Evolutionary conservation across 2,329 filamentous ascomycete species (phyloP).

Genomic region (Claviceps maximensis): DNA sequence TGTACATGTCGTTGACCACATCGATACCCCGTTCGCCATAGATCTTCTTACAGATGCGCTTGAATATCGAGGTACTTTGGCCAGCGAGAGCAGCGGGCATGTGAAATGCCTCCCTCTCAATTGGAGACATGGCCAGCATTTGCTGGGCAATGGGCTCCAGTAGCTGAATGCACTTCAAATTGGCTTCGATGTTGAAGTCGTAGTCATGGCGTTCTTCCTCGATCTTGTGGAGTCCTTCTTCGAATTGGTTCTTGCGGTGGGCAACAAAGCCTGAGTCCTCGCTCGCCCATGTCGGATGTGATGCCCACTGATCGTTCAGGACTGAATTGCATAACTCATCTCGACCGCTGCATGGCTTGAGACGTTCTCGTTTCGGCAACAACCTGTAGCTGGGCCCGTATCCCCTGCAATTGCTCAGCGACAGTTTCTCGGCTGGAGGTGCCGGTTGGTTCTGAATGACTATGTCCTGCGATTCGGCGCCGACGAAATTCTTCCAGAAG

Average conservation of each 20-base stretch:
- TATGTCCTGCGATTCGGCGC: slow-evolving; percentile 63
- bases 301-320: slow-evolving; percentile 96
- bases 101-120: slow-evolving; percentile 60
- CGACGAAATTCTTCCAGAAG: slow-evolving; percentile 77
- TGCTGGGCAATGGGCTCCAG: slow-evolving; percentile 89
- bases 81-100: slow-evolving; percentile 77
- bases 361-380: slow-evolving; percentile 76
- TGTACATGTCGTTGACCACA: slow-evolving; percentile 79
- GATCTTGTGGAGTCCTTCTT: slow-evolving; percentile 88
- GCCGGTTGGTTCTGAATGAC: slow-evolving; percentile 66
- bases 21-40: slow-evolving; percentile 80
- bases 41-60: slow-evolving; percentile 93
- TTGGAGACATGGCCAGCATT: slow-evolving; percentile 64
- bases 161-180: slow-evolving; percentile 87
- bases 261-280: slow-evolving; percentile 97
- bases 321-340: slow-evolving; percentile 91
- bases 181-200: slow-evolving; percentile 95
- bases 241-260: slow-evolving; percentile 89
- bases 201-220: slow-evolving; percentile 98
- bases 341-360: slow-evolving; percentile 84
- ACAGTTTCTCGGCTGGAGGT: slow-evolving; percentile 68
- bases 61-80: slow-evolving; percentile 92
- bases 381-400: slow-evolving; percentile 90
- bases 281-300: slow-evolving; percentile 95
- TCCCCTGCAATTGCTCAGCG: slow-evolving; percentile 88